Base-by-base conservation (phyloP, 2,329 filamentous ascomycete genomes). In the Rutstroemia sp. region DNA sequence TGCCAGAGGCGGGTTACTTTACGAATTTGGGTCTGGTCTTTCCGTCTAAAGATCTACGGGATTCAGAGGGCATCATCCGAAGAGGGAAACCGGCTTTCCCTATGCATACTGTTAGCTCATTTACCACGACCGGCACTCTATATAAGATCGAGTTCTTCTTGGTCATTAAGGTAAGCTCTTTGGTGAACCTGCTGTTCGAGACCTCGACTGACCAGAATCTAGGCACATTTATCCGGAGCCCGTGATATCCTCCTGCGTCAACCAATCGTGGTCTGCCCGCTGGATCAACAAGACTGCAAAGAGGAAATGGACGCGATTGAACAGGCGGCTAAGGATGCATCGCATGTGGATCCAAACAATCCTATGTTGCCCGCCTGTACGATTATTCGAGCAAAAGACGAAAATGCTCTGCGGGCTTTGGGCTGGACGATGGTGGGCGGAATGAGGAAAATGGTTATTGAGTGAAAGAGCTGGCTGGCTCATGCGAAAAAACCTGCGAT, bases 71-170 rank as follows among this genome's bases (percentile, higher is more conserved):
- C 25, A 86, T 96, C 58, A 78, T 97, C 67, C 89, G 89, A 54
- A 78, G 92, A 65, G 88, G 88, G 23, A 94, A 91, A 71, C 81
- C 89, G 9, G 88, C 86, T 25, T 97, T 96, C 72, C 94, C 94
- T 6, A 83, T 88, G 69, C 96, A 96, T 69, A 84, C 88, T 56
- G 87, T 96, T 47, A 85, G 82, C 37, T 92, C 92, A 0, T 99
- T 99, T 68, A 96, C 94, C 1, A 97, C 94, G 0, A 89, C 89
- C 7, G 95, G 90, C 37, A 92, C 87, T 38, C 80, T 99, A 14
- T 99, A 99, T 77, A 97, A 96, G 73, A 96, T 99, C 69, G 92
- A 99, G 73, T 99, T 96, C 70, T 99, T 92, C 70, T 75, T 97
- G 54, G 91, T 84, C 52, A 89, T 97, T 61, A 96, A 96, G 83